Evolutionary conservation across 2,329 filamentous ascomycete species (phyloP), one percentile per base, ranked within the genome.

Genomic region (Beauveria brongniartii): DNA sequence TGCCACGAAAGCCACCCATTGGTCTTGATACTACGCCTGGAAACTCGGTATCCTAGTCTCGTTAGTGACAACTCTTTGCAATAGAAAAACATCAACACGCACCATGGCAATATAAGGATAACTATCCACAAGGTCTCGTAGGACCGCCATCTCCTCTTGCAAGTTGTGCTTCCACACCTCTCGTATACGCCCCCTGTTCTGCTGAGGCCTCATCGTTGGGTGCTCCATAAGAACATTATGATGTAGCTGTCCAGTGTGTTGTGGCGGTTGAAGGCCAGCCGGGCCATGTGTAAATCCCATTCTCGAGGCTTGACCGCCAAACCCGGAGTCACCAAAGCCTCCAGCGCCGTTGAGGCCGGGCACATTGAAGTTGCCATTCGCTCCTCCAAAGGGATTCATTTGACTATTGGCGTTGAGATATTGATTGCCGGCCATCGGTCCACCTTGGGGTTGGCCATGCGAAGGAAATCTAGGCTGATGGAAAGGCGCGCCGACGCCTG

Each of bases 31-130:
- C 93, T 58, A 99, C 92, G 61, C 94, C 94, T n/a, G 94, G 94
- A 68, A 99, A 99, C 72, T 97, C 93, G 26, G 94, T 97, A 72
- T 99, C 94, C 92, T 96, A 46, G 12, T 24, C 20, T 46, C n/a
- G 37, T 61, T n/a, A 55, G 71, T 56, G 62, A 20, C 40, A 1
- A 26, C 2, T 4, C 4, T 37, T 28, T 3, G 8, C 24, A 52
- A 37, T 18, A 20, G 34, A n/a, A 37, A 12, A 5, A 34, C 14
- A 9, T 20, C 46, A 10, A 10, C 22, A 50, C 53, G 28, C 47
- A 96, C 92, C 94, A 99, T 97, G 68, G 92, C 93, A 75, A 99
- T 93, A 72, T 95, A 97, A 47, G 92, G 91, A 73, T 95, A 97
- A 69, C 89, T 90, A 64, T 96, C 90, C 65, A 97, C 86, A 69